Conservation (phyloP, 139 green algal genomes). For the Pleodorina starrii region DNA sequence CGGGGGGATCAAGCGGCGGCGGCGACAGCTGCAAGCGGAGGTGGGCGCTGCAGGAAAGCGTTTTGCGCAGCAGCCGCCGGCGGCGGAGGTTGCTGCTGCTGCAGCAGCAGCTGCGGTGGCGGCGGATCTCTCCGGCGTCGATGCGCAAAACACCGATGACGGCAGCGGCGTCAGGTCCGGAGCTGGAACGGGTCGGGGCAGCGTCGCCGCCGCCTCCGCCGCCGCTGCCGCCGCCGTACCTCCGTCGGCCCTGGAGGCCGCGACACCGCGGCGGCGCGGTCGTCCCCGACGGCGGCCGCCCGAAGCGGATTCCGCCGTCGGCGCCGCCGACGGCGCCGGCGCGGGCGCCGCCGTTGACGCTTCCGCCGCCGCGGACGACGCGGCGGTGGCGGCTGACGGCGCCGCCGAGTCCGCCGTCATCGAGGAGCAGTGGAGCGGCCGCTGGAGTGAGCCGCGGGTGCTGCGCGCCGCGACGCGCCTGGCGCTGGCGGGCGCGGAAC, state of each 20-base stretch:
- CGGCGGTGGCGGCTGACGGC: background rate
- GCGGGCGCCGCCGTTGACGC: background rate
- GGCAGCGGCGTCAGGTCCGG: background rate
- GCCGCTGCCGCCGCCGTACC: background rate
- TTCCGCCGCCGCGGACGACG: slow-evolving; percentile 28
- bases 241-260: background rate
- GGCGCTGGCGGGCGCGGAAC: slow-evolving; percentile 38
- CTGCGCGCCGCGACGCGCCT: slow-evolving; percentile 34
- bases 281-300: background rate
- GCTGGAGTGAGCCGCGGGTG: slow-evolving; percentile 6
- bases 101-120: background rate
- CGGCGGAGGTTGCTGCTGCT: background rate
- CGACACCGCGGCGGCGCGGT: background rate
- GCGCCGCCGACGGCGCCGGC: background rate
- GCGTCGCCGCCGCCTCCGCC: background rate
- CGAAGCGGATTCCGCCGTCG: background rate
- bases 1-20: background rate
- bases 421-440: slow-evolving; percentile 12
- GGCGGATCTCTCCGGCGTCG: background rate
- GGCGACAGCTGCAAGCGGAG: background rate
- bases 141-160: background rate
- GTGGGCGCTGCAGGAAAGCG: background rate
- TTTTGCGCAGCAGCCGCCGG: background rate
- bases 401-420: background rate
- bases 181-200: background rate